These are phyloP conservation scores for Colletotrichum aenigma DNA, from an alignment of 2,329 filamentous ascomycete species.

Conservation along the genomic window DNA sequence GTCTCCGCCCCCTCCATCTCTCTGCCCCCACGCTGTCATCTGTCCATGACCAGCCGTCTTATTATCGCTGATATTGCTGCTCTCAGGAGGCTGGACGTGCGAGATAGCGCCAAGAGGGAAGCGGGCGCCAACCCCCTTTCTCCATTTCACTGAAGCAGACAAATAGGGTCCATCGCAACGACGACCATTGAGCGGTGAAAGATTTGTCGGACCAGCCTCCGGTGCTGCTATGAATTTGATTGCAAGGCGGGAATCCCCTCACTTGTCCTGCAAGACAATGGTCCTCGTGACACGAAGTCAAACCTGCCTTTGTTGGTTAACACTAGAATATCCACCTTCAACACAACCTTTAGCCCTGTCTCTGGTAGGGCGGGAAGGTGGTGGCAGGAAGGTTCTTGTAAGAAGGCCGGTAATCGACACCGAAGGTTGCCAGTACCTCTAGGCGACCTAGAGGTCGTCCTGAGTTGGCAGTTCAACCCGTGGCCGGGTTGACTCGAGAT, in stretches of 20 bases:
- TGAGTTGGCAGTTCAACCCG: neutral
- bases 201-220: neutral
- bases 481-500: neutral
- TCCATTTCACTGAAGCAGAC: neutral
- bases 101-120: neutral
- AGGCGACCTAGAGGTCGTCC: neutral
- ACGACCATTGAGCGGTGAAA: neutral
- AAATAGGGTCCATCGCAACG: neutral
- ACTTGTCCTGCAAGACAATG: neutral
- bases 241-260: neutral
- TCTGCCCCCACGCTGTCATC: neutral
- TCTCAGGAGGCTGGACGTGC: neutral
- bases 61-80: neutral
- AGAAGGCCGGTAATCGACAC: neutral
- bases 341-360: neutral
- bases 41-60: neutral
- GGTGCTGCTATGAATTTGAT: neutral
- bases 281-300: neutral
- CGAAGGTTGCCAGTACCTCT: neutral
- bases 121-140: conserved; percentile 2
- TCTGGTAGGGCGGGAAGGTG: neutral
- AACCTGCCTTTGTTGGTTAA: neutral
- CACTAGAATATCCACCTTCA: neutral
- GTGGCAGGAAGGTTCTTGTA: neutral
- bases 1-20: neutral